Conservation (phyloP, 352 stramenopile species). For the Globisporangium echinulatum region DNA sequence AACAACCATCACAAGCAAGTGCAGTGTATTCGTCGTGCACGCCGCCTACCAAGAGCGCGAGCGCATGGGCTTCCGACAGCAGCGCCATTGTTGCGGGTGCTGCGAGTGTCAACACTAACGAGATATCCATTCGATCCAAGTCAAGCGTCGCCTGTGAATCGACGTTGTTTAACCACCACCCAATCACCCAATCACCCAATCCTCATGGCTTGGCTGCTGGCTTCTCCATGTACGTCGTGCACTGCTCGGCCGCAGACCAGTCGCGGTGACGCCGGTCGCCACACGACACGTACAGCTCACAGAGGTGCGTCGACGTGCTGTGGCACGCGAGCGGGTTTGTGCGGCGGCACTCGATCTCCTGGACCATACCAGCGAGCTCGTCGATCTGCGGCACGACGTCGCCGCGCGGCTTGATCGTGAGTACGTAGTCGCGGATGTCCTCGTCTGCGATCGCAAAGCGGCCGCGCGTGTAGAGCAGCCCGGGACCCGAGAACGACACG, state of each 20-base stretch:
- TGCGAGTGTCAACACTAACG: background rate
- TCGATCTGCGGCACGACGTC: constrained; percentile 82
- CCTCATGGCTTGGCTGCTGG: background rate
- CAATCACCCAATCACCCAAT: background rate
- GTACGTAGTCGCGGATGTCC: constrained; percentile 78
- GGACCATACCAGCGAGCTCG: constrained; percentile 78
- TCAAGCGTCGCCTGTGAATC: too few species aligned
- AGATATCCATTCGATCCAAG: background rate
- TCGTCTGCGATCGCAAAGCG: constrained; percentile 66
- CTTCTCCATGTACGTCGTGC: constrained; percentile 52
- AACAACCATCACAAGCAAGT: background rate
- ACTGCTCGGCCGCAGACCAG: constrained; percentile 72
- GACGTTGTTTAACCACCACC: background rate
- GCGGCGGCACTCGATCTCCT: constrained; percentile 81
- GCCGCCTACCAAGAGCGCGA: constrained; percentile 13
- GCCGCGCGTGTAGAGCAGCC: constrained; percentile 71
- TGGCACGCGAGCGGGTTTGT: constrained; percentile 77
- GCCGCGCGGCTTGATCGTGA: constrained; percentile 75
- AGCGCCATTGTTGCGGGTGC: background rate
- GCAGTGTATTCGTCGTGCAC: background rate
- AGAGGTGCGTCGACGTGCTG: constrained; percentile 80
- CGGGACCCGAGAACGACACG: constrained; percentile 78
- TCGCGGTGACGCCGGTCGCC: constrained; percentile 73
- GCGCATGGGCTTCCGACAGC: constrained; percentile 10
- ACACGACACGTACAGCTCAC: constrained; percentile 76